Percentiles rank a stretch among this genome's conserved stretches.
These are phyloP conservation scores for Annulohypoxylon moriforme DNA, from an alignment of 495 filamentous ascomycete genomes.

Conservation along the genomic window DNA sequence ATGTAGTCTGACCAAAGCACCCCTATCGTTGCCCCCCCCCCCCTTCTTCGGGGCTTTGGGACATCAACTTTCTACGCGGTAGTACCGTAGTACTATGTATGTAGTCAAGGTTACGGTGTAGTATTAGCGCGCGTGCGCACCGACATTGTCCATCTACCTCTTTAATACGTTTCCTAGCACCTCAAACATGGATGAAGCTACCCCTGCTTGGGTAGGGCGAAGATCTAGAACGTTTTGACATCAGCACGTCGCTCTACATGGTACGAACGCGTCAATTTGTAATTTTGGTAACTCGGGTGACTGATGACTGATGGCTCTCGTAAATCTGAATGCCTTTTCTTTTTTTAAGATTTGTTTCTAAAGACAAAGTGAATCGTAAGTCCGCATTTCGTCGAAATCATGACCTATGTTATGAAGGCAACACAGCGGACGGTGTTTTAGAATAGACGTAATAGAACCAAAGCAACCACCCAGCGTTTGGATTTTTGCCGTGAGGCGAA, in stretches of 20 bases:
- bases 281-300: background rate
- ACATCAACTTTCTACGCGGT: background rate
- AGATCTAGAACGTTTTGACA: slow-evolving; percentile 8
- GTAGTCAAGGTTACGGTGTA: slow-evolving; percentile 6
- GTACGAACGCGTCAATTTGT: slow-evolving; percentile 13
- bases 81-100: background rate
- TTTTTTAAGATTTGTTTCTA: slow-evolving; percentile 15
- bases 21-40: slow-evolving; percentile 21
- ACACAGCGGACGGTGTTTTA: slow-evolving; percentile 8
- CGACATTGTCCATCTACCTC: background rate
- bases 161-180: background rate
- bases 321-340: background rate
- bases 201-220: slow-evolving; percentile 16
- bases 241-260: background rate
- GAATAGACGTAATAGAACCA: slow-evolving; percentile 33
- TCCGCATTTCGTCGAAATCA: slow-evolving; percentile 7
- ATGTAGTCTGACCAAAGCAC: slow-evolving; percentile 12
- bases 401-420: slow-evolving; percentile 18
- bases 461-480: slow-evolving; percentile 31
- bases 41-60: slow-evolving; percentile 11
- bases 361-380: slow-evolving; percentile 4
- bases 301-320: background rate
- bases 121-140: slow-evolving; percentile 9
- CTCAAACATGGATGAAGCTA: slow-evolving; percentile 7
- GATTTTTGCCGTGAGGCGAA: slow-evolving; percentile 50